These are phyloP conservation scores for Lophiostoma macrostomum DNA, from an alignment of 495 filamentous ascomycete species.

Conservation along the genomic window DNA sequence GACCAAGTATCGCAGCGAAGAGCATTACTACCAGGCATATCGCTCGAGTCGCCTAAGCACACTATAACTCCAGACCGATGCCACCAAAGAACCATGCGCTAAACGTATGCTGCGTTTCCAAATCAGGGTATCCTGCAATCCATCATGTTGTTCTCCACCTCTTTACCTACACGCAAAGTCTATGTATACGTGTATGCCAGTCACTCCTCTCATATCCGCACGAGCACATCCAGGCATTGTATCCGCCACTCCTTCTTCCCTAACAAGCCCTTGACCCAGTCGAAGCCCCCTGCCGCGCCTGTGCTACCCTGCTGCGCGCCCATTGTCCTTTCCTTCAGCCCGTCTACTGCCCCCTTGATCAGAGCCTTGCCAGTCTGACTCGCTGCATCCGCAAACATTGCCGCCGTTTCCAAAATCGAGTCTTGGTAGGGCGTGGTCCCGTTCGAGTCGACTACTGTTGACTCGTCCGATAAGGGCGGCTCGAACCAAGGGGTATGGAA, in stretches of 20 bases:
- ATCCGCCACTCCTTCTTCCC: slow-evolving; percentile 42
- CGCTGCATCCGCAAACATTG: slow-evolving; percentile 35
- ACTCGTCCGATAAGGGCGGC: slow-evolving; percentile 24
- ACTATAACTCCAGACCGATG: too few relatives aligned
- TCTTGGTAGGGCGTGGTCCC: slow-evolving; percentile 19
- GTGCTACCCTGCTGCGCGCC: neutral
- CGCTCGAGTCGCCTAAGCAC: too few relatives aligned
- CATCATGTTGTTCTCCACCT: too few relatives aligned
- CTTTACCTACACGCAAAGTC: too few relatives aligned
- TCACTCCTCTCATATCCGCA: slow-evolving; percentile 34
- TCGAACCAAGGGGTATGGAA: slow-evolving; percentile 45
- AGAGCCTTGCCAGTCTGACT: slow-evolving; percentile 37
- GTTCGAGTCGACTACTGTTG: slow-evolving; percentile 1
- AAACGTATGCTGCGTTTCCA: too few relatives aligned
- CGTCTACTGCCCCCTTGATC: slow-evolving; percentile 34
- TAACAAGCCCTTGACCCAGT: slow-evolving; percentile 34
- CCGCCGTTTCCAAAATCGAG: slow-evolving; percentile 29
- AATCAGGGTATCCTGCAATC: too few relatives aligned
- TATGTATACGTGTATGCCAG: too few relatives aligned
- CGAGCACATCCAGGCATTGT: slow-evolving; percentile 41
- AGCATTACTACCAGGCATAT: too few relatives aligned
- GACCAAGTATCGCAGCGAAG: too few relatives aligned
- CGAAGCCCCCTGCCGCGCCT: slow-evolving; percentile 16
- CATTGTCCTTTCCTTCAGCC: slow-evolving; percentile 22
- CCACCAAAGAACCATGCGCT: too few relatives aligned